phyloP scores from a whole-genome alignment of 2,329 filamentous ascomycete genomes.

The Cladophialophora carrionii region DNA sequence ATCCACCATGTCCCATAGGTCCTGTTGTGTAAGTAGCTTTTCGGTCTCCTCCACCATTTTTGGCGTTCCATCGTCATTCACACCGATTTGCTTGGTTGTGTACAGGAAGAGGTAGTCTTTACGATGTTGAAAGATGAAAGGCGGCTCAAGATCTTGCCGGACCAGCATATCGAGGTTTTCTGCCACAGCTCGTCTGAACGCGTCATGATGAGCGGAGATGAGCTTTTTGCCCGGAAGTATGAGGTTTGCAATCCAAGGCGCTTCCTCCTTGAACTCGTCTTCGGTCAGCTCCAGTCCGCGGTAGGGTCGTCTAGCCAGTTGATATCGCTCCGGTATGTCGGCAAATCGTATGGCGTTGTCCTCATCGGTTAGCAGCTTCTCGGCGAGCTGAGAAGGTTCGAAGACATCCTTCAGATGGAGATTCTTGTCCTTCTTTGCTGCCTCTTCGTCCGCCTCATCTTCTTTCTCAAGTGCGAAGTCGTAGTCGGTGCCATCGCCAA shows the following conservation, averaged over 20 bases:
- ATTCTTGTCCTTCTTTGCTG: constrained; percentile 75
- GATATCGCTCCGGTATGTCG: constrained; percentile 92
- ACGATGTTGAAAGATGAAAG: constrained; percentile 96
- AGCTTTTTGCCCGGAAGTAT: constrained; percentile 87
- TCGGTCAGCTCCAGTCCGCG: constrained; percentile 77
- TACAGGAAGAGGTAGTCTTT: constrained; percentile 97
- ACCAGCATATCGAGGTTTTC: constrained; percentile 96
- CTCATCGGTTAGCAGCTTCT: constrained; percentile 92
- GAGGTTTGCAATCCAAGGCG: constrained; percentile 85
- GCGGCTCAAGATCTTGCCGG: constrained; percentile 90
- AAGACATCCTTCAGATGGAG: constrained; percentile 97
- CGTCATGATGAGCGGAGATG: constrained; percentile 70
- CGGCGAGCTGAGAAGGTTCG: constrained; percentile 89
- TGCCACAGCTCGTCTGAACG: constrained; percentile 83
- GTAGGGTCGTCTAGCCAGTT: constrained; percentile 87
- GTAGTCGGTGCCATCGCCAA: constrained; percentile 94
- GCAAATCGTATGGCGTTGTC: constrained; percentile 87
- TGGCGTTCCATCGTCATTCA: constrained; percentile 66
- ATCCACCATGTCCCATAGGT: constrained; percentile 93
- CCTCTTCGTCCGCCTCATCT: constrained; percentile 77
- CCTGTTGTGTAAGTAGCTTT: constrained; percentile 87
- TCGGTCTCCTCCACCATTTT: constrained; percentile 77
- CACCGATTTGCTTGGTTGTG: constrained; percentile 67
- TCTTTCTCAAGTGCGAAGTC: constrained; percentile 91
- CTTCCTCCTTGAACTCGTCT: constrained; percentile 87